phyloP scores from a whole-genome alignment of 306 rosid species.

The Nissolia schottii region DNA sequence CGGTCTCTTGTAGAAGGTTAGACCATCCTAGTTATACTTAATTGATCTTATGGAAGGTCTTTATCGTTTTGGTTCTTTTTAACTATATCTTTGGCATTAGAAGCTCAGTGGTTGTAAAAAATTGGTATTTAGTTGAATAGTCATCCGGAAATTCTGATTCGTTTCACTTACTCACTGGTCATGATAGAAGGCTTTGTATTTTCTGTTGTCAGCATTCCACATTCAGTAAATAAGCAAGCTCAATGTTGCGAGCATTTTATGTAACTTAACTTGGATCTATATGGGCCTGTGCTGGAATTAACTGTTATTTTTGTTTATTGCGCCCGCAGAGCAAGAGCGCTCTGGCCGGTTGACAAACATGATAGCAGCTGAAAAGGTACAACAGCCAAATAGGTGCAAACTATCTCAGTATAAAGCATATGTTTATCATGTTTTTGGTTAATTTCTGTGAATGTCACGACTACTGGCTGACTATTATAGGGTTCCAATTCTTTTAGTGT shows the following conservation, averaged over 20 bases:
- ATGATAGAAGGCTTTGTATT: background rate
- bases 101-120: background rate
- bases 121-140: background rate
- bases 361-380: constrained; percentile 60
- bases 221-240: too few species aligned
- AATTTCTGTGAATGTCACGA: background rate
- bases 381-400: background rate
- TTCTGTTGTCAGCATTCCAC: background rate
- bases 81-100: background rate
- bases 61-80: constrained; percentile 15
- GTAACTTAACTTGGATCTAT: background rate
- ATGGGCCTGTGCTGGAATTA: constrained; percentile 24
- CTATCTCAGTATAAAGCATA: constrained; percentile 1
- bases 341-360: constrained; percentile 40
- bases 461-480: background rate
- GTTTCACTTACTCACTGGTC: background rate
- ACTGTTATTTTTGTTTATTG: constrained; percentile 31
- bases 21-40: background rate
- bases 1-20: constrained; percentile 49
- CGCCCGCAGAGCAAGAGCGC: constrained; percentile 48
- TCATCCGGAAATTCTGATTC: constrained; percentile 1
- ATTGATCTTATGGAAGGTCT: background rate
- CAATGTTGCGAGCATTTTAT: too few species aligned
- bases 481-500: background rate
- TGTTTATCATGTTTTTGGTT: background rate